A percentile compares a stretch with the other conserved stretches of the same genome.
Evolutionary conservation across 805 yeast species (phyloP).

Genomic region (Yarrowia sp.): DNA sequence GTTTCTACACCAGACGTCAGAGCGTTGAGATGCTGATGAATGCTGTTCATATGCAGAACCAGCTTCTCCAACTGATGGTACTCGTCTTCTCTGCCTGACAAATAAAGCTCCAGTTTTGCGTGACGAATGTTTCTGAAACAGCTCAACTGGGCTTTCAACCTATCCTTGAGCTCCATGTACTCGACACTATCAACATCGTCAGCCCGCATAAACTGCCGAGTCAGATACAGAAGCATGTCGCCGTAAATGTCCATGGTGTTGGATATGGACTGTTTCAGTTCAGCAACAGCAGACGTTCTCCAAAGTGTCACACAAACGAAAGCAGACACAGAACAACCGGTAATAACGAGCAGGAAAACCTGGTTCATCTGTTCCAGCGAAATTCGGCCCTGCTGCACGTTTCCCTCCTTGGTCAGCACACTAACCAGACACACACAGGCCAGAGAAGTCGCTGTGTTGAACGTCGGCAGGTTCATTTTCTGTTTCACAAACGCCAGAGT

Average conservation of each 20-base stretch:
- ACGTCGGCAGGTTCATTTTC: conserved; percentile 60
- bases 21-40: conserved; percentile 23
- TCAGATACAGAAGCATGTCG: conserved; percentile 44
- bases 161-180: conserved; percentile 41
- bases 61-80: conserved; percentile 45
- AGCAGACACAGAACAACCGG: conserved; percentile 62
- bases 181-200: conserved; percentile 40
- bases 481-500: conserved; percentile 67
- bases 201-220: conserved; percentile 50
- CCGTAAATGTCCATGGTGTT: conserved; percentile 54
- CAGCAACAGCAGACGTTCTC: conserved; percentile 56
- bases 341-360: conserved; percentile 53
- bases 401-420: conserved; percentile 71
- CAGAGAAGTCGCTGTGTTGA: conserved; percentile 76
- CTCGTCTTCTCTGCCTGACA: conserved; percentile 55
- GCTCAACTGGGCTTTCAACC: conserved; percentile 36
- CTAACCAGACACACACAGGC: conserved; percentile 70
- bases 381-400: conserved; percentile 53
- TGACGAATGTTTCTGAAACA: conserved; percentile 51
- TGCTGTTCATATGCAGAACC: conserved; percentile 36
- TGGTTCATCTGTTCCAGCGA: conserved; percentile 54
- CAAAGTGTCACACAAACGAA: conserved; percentile 58
- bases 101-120: conserved; percentile 55
- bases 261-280: conserved; percentile 47
- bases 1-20: conserved; percentile 12